Evolutionary conservation across 2,329 filamentous ascomycete species (phyloP).

Genomic region (Aspergillus aculeatinus): DNA sequence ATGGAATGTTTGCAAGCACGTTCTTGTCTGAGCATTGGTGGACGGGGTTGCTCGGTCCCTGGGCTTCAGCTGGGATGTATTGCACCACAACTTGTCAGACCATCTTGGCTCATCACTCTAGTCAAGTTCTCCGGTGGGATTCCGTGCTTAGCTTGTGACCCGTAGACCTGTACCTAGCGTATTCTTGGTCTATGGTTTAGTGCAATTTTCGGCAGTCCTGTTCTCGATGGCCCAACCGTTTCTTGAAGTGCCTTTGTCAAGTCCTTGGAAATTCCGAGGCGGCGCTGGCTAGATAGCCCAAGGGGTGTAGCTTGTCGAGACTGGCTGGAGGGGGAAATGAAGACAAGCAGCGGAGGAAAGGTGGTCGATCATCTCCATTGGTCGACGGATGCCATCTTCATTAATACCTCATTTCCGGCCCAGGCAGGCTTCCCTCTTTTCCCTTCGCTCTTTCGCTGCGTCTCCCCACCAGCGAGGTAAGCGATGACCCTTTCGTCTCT

Average conservation of each 20-base stretch:
- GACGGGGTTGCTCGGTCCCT: neutral
- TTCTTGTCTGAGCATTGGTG: neutral
- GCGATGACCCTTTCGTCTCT: neutral
- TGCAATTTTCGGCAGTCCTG: neutral
- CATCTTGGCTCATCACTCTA: neutral
- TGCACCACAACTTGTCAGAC: neutral
- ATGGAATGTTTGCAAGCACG: too few species aligned
- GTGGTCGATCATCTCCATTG: neutral
- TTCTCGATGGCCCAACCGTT: neutral
- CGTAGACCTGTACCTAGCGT: neutral
- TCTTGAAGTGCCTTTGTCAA: too few species aligned
- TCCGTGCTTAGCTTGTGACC: neutral
- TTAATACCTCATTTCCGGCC: neutral
- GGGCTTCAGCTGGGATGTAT: neutral
- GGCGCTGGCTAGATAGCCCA: too few species aligned
- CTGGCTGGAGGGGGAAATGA: neutral
- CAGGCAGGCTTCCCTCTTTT: too few species aligned
- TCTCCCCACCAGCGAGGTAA: neutral
- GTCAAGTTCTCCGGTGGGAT: neutral
- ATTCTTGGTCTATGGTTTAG: neutral
- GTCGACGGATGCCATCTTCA: neutral
- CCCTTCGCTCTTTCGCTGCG: neutral
- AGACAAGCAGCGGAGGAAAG: neutral
- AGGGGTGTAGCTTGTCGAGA: neutral
- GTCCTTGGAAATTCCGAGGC: too few species aligned